Evolutionary conservation across 306 rosid genomes (phyloP).

Genomic region (Lathyrus aphaca): DNA sequence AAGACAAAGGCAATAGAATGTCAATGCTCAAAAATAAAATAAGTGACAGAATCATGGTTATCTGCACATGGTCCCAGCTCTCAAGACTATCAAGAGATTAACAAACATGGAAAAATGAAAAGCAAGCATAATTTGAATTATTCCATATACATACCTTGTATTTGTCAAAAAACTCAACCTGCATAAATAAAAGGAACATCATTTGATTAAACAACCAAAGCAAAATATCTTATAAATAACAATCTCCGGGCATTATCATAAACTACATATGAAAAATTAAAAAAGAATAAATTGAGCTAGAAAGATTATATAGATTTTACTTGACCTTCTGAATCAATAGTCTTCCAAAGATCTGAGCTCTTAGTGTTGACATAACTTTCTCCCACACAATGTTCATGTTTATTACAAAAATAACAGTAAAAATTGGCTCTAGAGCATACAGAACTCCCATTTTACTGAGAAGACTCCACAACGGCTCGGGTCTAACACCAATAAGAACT

Average conservation of each 20-base stretch:
- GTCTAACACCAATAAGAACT: slow-evolving; percentile 80
- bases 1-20: slow-evolving; percentile 12
- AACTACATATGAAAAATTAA: no score
- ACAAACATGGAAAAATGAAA: slow-evolving; percentile 15
- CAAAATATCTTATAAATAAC: slow-evolving; percentile 4
- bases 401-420: slow-evolving; percentile 72
- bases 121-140: slow-evolving; percentile 6
- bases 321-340: slow-evolving; percentile 87
- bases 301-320: slow-evolving; percentile 11
- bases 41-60: not conserved
- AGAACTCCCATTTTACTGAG: slow-evolving; percentile 77
- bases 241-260: no score
- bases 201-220: slow-evolving; percentile 19
- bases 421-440: slow-evolving; percentile 91
- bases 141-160: slow-evolving; percentile 68
- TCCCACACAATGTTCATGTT: slow-evolving; percentile 91
- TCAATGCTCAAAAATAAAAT: not conserved
- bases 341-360: slow-evolving; percentile 91
- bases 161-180: slow-evolving; percentile 93
- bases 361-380: slow-evolving; percentile 84
- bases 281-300: not conserved
- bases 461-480: slow-evolving; percentile 83
- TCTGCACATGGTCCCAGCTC: slow-evolving; percentile 7
- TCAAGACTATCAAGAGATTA: slow-evolving; percentile 14
- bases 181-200: slow-evolving; percentile 38